A percentile compares a stretch with the other conserved stretches of the same genome.
Evolutionary conservation across 306 rosid species (phyloP).

Genomic region (Canavalia ensiformis): DNA sequence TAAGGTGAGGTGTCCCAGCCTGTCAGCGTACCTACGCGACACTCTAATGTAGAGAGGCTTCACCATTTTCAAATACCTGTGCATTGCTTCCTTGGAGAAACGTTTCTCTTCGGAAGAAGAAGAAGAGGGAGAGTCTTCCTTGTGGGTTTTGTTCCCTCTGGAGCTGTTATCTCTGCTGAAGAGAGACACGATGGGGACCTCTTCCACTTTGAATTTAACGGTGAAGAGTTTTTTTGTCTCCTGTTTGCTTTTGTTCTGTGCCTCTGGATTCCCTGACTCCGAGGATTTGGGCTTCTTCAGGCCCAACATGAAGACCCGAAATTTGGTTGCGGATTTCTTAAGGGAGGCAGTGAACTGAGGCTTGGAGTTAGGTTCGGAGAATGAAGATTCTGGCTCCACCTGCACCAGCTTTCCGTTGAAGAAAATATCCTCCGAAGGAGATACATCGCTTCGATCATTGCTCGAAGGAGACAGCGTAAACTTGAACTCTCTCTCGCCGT

Average conservation of each 20-base stretch:
- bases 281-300: conserved; percentile 70
- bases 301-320: conserved; percentile 84
- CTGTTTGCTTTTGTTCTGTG: conserved; percentile 39
- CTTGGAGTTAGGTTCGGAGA: conserved; percentile 69
- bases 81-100: conserved; percentile 85
- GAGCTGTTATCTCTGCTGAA: conserved; percentile 87
- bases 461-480: conserved; percentile 79
- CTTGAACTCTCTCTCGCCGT: conserved; percentile 71
- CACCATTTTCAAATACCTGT: conserved; percentile 82
- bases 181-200: conserved; percentile 83
- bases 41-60: conserved; percentile 90
- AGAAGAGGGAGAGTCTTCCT: conserved; percentile 49
- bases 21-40: conserved; percentile 80
- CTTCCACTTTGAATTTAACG: conserved; percentile 85
- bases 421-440: conserved; percentile 80
- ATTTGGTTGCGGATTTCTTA: conserved; percentile 86
- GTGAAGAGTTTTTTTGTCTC: conserved; percentile 66
- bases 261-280: conserved; percentile 42
- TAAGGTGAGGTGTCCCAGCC: conserved; percentile 57
- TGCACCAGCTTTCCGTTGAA: conserved; percentile 81
- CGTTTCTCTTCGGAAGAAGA: conserved; percentile 73
- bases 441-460: conserved; percentile 72
- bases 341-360: conserved; percentile 70
- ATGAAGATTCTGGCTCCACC: conserved; percentile 60
- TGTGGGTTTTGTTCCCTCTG: conserved; percentile 47